These are phyloP conservation scores for Clonostachys sp. DNA, from an alignment of 2,329 filamentous ascomycete genomes.

Conservation along the genomic window DNA sequence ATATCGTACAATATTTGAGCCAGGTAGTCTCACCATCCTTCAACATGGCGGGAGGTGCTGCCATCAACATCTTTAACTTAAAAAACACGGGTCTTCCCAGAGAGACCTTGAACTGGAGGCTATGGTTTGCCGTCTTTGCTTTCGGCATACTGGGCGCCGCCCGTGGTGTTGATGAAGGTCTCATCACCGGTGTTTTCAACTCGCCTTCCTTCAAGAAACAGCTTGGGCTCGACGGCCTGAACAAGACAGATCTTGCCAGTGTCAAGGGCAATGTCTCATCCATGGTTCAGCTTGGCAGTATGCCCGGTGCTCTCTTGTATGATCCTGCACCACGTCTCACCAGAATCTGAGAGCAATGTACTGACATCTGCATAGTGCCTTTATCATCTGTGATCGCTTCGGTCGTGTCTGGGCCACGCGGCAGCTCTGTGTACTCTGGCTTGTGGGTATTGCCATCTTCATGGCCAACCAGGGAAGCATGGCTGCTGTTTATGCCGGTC, in stretches of 20 bases:
- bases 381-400: constrained; percentile 42
- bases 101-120: constrained; percentile 5
- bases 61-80: constrained; percentile 5
- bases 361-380: constrained; percentile 25
- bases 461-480: constrained; percentile 36
- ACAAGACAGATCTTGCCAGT: not conserved
- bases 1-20: too few relatives aligned
- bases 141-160: constrained; percentile 5
- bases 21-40: not conserved
- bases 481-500: constrained; percentile 46
- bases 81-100: constrained; percentile 4
- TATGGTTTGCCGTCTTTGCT: constrained; percentile 5
- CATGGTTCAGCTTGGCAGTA: constrained; percentile 4
- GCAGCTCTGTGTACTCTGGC: constrained; percentile 41
- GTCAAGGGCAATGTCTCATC: constrained; percentile 4
- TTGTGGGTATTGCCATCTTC: constrained; percentile 41
- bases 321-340: not conserved
- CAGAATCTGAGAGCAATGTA: not conserved
- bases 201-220: constrained; percentile 2
- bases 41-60: constrained; percentile 6
- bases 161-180: constrained; percentile 6
- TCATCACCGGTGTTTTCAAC: constrained; percentile 5
- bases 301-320: constrained; percentile 47
- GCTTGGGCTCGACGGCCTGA: constrained; percentile 1
- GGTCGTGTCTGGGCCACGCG: constrained; percentile 47